Evolutionary conservation across 2,329 filamentous ascomycete genomes (phyloP), one percentile per base, ranked within the genome.

Genomic region (Oidium heveae): DNA sequence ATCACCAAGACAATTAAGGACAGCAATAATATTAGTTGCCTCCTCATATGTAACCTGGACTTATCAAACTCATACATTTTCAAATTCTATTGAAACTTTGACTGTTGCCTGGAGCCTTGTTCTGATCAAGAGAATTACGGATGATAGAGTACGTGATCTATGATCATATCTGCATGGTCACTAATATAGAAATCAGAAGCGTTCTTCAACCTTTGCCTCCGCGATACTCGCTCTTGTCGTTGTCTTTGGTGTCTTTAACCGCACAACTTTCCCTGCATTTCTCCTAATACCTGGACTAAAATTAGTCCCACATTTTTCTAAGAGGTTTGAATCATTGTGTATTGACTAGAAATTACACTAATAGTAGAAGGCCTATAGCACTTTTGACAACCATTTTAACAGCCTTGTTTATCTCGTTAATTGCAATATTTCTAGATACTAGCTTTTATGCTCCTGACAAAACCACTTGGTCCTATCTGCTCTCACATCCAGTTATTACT

Each of bases 1-100:
- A 58, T 83, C 82, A 41, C 79, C 79, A 58, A 80, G 80, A 57
- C 71, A 76, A 63, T 80, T 86, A 58, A 77, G 77, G 61, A 72
- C 82, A 55, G 86, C 87, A 10, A 77, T 93, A 47, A 72, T 93
- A 49, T 74, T 98, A 56, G 84, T 95, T 57, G 87, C 89, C 49
- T 96, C 89, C 32, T 95, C 87, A 28, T 98, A 96, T 69, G 89
- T 95, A 61, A 98, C 91, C 51, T 98, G 91, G 89, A 95, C 89
- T 47, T 94, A 89, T 69, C 91, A 98, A 69, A 91, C 86, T 18
- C 91, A 98, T 68, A 96, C 91, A 13, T 96, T 98, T 67, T 96
- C 89, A 58, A 98, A 98, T 69, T 93, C 89, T 58, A 76, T 96
- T 60, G 91, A 98, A 71, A 96, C 91, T 2, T 72, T 98, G 61